A percentile compares a stretch with the other conserved stretches of the same genome.
Conservation (phyloP, 2,329 filamentous ascomycete species). For the Trichoderma simmonsii region DNA sequence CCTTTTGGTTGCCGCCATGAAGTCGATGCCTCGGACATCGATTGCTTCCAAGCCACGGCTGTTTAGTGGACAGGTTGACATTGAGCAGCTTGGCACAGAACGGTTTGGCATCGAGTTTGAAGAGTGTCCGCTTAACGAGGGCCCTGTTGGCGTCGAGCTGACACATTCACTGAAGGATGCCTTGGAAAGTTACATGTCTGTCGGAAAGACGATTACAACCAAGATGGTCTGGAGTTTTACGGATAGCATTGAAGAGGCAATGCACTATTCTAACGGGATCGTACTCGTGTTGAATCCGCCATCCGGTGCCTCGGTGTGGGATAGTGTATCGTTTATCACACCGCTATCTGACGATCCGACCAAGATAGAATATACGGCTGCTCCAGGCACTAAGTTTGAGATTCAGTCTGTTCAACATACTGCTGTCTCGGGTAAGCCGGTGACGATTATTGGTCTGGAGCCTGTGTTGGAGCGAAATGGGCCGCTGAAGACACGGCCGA, state of each 20-base stretch:
- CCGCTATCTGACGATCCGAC: conserved; percentile 13
- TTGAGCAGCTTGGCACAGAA: not conserved
- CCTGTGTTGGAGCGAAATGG: not conserved
- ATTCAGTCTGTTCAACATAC: not conserved
- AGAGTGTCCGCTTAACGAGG: conserved; percentile 13
- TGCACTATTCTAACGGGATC: conserved; percentile 18
- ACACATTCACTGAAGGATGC: not conserved
- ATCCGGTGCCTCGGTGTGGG: conserved; percentile 3
- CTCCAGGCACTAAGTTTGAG: conserved; percentile 8
- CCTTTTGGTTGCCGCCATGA: conserved; percentile 4
- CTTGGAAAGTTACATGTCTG: not conserved
- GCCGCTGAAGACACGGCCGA: not conserved
- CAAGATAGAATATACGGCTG: conserved; percentile 12
- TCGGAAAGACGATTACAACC: conserved; percentile 12
- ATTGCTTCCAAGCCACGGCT: not conserved
- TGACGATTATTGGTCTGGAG: not conserved
- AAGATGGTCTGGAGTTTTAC: conserved; percentile 20
- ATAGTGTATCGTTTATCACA: conserved; percentile 1
- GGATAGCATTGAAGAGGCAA: conserved; percentile 4
- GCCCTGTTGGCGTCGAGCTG: not conserved
- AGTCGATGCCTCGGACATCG: conserved; percentile 14
- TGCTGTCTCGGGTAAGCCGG: not conserved
- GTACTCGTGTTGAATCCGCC: not conserved
- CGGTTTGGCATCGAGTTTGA: conserved; percentile 15
- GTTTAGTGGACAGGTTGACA: conserved; percentile 20